Percentiles rank a stretch among this genome's conserved stretches.
Conservation (phyloP, 1,284 basidiomycete species). For the Melanopsichium pennsylvanicum region DNA sequence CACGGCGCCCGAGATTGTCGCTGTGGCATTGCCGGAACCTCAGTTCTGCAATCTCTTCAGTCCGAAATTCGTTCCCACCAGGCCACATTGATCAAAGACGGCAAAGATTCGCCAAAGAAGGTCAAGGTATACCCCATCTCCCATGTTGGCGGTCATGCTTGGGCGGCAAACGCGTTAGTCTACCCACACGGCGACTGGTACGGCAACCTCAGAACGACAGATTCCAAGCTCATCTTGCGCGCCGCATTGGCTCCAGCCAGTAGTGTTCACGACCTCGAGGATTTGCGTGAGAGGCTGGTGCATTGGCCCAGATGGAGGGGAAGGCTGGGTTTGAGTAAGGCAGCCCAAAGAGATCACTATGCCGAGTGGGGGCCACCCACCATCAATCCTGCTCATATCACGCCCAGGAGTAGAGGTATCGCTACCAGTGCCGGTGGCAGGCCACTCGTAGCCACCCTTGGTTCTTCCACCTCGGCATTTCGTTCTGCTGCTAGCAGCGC, state of each 20-base stretch:
- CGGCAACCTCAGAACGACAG: slow-evolving; percentile 54
- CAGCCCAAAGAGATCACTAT: slow-evolving; percentile 52
- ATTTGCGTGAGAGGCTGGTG: slow-evolving; percentile 51
- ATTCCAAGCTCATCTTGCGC: slow-evolving; percentile 50
- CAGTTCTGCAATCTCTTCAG: slow-evolving; percentile 55
- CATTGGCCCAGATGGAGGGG: slow-evolving; percentile 66
- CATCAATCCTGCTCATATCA: slow-evolving; percentile 48
- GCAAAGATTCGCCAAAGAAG: slow-evolving; percentile 28
- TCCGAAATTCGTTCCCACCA: slow-evolving; percentile 49
- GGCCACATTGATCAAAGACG: slow-evolving; percentile 30
- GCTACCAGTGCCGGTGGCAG: slow-evolving; percentile 7
- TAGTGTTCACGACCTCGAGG: slow-evolving; percentile 57
- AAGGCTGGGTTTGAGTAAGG: slow-evolving; percentile 57
- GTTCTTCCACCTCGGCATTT: neutral
- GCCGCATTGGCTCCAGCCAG: slow-evolving; percentile 60
- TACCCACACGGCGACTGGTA: slow-evolving; percentile 63
- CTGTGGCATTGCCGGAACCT: slow-evolving; percentile 64
- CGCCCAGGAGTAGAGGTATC: slow-evolving; percentile 34
- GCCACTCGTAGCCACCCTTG: neutral
- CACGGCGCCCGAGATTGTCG: slow-evolving; percentile 66
- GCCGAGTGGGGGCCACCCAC: slow-evolving; percentile 56
- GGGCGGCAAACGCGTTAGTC: slow-evolving; percentile 65
- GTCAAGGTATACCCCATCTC: slow-evolving; percentile 51
- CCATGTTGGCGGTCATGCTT: slow-evolving; percentile 63
- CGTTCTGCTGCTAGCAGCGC: neutral